phyloP scores from a whole-genome alignment of 2,329 filamentous ascomycete species.

The Cucurbitaria berberidis region DNA sequence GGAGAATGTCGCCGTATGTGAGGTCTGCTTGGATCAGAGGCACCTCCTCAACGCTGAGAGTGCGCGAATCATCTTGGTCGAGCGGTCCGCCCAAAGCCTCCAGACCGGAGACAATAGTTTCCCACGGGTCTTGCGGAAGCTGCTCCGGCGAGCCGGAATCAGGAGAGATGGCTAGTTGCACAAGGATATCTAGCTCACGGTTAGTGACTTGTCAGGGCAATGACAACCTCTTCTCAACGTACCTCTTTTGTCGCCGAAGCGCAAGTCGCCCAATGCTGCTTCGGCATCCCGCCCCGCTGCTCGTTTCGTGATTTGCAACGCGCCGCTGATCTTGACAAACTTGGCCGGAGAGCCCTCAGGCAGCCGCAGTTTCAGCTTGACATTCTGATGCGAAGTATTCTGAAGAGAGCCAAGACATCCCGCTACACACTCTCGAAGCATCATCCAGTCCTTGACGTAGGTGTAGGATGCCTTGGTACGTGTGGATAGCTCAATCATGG shows the following conservation, averaged over 20 bases:
- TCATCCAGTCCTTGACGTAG: slow-evolving; percentile 99
- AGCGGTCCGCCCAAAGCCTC: slow-evolving; percentile 89
- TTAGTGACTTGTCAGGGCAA: background rate
- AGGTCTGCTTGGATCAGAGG: slow-evolving; percentile 95
- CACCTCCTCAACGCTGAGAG: slow-evolving; percentile 88
- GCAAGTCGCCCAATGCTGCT: slow-evolving; percentile 85
- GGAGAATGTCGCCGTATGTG: slow-evolving; percentile 88
- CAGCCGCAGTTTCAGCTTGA: slow-evolving; percentile 90
- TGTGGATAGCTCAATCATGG: slow-evolving; percentile 96
- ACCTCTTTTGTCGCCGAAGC: slow-evolving; percentile 86
- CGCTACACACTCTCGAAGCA: slow-evolving; percentile 94
- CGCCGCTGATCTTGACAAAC: slow-evolving; percentile 98
- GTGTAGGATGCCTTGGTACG: slow-evolving; percentile 96
- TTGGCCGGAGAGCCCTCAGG: slow-evolving; percentile 97
- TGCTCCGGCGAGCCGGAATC: slow-evolving; percentile 84
- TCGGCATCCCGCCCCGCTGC: slow-evolving; percentile 94
- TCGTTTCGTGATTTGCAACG: slow-evolving; percentile 93
- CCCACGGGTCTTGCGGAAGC: slow-evolving; percentile 92
- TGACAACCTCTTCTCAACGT: background rate
- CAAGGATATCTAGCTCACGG: slow-evolving; percentile 52
- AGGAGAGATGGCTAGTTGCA: slow-evolving; percentile 89
- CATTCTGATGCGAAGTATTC: slow-evolving; percentile 96
- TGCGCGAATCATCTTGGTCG: slow-evolving; percentile 83
- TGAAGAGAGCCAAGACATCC: slow-evolving; percentile 92
- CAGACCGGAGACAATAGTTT: slow-evolving; percentile 92